Percentiles rank a stretch among this genome's conserved stretches.
These are phyloP conservation scores for Phoenix roebelenii DNA, from an alignment of 176 grass and related monocot genomes.

Conservation along the genomic window DNA sequence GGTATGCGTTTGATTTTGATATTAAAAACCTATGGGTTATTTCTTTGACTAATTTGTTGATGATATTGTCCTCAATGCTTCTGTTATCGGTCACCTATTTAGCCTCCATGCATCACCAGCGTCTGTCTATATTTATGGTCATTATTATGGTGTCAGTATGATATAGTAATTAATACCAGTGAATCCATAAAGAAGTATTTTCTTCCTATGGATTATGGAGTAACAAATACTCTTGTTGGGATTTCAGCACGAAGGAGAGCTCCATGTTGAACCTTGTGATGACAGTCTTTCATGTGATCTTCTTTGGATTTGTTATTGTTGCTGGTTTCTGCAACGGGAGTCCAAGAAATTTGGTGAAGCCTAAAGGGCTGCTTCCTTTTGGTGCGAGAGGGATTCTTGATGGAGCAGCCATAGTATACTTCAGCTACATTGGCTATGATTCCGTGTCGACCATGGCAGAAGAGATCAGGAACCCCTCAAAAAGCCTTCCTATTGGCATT, in stretches of 20 bases:
- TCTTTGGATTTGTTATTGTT: constrained; percentile 19
- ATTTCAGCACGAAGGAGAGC: constrained; percentile 24
- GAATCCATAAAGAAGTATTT: too few relatives aligned
- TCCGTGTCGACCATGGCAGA: constrained; percentile 28
- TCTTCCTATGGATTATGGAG: too few relatives aligned
- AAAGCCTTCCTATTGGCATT: constrained; percentile 23
- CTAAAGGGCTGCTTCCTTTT: constrained; percentile 13
- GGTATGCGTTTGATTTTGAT: too few relatives aligned
- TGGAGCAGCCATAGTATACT: constrained; percentile 17
- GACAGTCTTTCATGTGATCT: constrained; percentile 24
- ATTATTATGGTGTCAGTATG: too few relatives aligned
- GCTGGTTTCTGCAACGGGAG: constrained; percentile 18
- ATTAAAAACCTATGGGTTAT: too few relatives aligned
- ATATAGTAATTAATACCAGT: too few relatives aligned
- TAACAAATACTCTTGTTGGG: neutral
- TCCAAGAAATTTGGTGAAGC: constrained; percentile 8
- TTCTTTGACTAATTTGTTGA: neutral
- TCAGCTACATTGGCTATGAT: constrained; percentile 26
- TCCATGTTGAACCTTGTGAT: constrained; percentile 23
- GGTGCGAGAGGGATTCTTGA: constrained; percentile 11
- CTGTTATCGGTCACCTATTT: neutral
- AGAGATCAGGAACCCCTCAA: constrained; percentile 22
- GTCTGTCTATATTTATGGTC: too few relatives aligned
- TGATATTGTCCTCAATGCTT: neutral
- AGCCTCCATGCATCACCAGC: too few relatives aligned